These are phyloP conservation scores for Niveomyces coronatus DNA, from an alignment of 2,329 filamentous ascomycete species.

Conservation along the genomic window DNA sequence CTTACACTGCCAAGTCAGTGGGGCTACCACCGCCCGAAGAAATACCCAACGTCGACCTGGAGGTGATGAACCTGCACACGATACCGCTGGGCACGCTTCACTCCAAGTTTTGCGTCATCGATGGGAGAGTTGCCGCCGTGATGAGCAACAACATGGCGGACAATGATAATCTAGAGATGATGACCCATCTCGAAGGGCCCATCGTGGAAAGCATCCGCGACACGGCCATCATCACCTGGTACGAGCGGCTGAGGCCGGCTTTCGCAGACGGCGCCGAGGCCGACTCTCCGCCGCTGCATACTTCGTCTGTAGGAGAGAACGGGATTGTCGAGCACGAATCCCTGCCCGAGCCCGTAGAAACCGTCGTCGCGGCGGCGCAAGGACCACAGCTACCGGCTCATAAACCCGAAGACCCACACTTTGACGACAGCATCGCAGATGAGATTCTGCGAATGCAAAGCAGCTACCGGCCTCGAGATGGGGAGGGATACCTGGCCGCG, in stretches of 20 bases:
- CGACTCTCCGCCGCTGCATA: too few species aligned
- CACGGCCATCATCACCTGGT: slow-evolving; percentile 62
- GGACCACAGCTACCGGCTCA: slow-evolving; percentile 37
- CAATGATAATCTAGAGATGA: slow-evolving; percentile 76
- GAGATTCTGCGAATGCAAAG: slow-evolving; percentile 55
- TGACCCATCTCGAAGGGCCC: slow-evolving; percentile 63
- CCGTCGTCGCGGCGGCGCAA: background rate
- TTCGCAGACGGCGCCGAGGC: slow-evolving; percentile 24
- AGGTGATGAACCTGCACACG: slow-evolving; percentile 64
- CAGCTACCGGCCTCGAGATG: slow-evolving; percentile 35
- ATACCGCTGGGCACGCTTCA: slow-evolving; percentile 66
- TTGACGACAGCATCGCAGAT: slow-evolving; percentile 48
- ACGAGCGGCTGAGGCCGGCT: slow-evolving; percentile 49
- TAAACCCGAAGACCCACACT: slow-evolving; percentile 48
- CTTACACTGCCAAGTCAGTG: slow-evolving; percentile 48
- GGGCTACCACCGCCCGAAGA: slow-evolving; percentile 51
- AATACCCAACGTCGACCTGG: slow-evolving; percentile 60
- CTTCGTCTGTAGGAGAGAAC: too few species aligned
- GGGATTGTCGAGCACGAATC: background rate
- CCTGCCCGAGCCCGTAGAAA: background rate
- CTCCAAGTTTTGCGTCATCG: slow-evolving; percentile 67
- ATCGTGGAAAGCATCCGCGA: slow-evolving; percentile 72
- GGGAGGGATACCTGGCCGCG: slow-evolving; percentile 46
- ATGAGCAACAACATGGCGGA: slow-evolving; percentile 74
- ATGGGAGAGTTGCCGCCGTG: slow-evolving; percentile 57